These are phyloP conservation scores for Podospora comata DNA, from an alignment of 495 filamentous ascomycete genomes.

Conservation along the genomic window DNA sequence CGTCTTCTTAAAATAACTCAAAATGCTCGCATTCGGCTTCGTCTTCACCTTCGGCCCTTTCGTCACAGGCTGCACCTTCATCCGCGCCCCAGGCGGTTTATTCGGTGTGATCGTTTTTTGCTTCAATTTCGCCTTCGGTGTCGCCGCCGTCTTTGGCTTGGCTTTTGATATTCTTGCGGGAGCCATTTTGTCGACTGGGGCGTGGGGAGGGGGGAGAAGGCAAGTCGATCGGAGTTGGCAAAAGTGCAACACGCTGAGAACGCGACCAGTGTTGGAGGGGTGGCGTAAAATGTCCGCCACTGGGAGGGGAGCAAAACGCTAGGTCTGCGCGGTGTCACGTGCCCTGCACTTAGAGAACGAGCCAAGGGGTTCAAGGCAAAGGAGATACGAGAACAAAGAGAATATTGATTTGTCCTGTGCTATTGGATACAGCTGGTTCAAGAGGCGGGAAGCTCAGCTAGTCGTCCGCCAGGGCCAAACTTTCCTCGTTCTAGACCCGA, in stretches of 20 bases:
- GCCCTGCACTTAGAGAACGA: background rate
- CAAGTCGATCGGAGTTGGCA: background rate
- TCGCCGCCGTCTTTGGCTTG: background rate
- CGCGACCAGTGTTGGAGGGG: background rate
- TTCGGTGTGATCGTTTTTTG: background rate
- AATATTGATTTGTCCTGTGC: background rate
- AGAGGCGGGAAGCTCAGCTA: no score
- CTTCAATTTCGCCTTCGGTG: constrained; percentile 1
- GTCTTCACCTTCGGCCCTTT: constrained; percentile 31
- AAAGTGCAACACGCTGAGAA: background rate
- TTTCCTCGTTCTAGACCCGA: no score
- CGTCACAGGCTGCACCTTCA: constrained; percentile 3
- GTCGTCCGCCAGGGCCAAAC: no score
- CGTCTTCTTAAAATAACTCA: constrained; percentile 78
- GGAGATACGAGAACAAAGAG: background rate
- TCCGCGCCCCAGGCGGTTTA: background rate
- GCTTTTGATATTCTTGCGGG: background rate
- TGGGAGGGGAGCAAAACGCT: constrained; percentile 12
- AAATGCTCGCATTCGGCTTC: constrained; percentile 65
- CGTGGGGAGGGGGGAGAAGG: background rate
- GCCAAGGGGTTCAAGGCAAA: background rate
- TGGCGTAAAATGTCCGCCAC: background rate
- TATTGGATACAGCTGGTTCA: no score
- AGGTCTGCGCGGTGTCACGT: constrained; percentile 20
- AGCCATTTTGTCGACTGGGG: background rate